Base-by-base conservation (phyloP, 495 filamentous ascomycete genomes). In the Talaromyces nanjingensis region DNA sequence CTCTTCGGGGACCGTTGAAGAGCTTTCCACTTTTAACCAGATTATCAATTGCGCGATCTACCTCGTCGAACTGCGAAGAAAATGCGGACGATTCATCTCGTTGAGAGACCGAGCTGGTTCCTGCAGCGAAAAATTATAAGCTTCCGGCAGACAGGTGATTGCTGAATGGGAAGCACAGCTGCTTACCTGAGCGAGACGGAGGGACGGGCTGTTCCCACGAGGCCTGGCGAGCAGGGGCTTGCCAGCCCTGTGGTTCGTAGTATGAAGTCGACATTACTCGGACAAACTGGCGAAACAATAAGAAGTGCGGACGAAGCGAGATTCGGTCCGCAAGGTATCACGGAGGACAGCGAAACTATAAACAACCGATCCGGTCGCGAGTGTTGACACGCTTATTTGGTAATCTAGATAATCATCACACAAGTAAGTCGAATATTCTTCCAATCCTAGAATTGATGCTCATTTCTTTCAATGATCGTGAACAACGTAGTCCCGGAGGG, bases 1-100 rank as follows among this genome's bases (percentile, higher is more conserved):
- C 93, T 82, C 94, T 88, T 73, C 94, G 89, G 66, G 84, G 86
- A 66, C 85, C 81, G 71, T 79, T 82, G 78, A 92, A 96, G 78
- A 93, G 86, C 81, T 97, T 97, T 31, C 93, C 92, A 75, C 91
- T 97, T 82, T 97, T 96, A 69, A 90, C 83, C 60, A 98, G 84
- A 74, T 98, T 98, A 70, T 98, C 94, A 70, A 93, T 83, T 66
- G 94, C 94, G 67, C 94, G 89, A 61, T 98, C 93, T 70, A 98
- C 90, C 88, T 98, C 94, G 81, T 97, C 93, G 74, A 97, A 85
- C 77, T 98, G 93, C 67, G 90, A 87, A 64, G 84, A 80, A 73
- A 98, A 98, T 59, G 93, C 93, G 62, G 85, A 77, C 53, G 83
- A 75, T 52, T 96, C 92, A 66, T 94, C 89, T 63, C 86, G 85